Evolutionary conservation across 495 filamentous ascomycete species (phyloP).

Genomic region (Parmelia sp.): DNA sequence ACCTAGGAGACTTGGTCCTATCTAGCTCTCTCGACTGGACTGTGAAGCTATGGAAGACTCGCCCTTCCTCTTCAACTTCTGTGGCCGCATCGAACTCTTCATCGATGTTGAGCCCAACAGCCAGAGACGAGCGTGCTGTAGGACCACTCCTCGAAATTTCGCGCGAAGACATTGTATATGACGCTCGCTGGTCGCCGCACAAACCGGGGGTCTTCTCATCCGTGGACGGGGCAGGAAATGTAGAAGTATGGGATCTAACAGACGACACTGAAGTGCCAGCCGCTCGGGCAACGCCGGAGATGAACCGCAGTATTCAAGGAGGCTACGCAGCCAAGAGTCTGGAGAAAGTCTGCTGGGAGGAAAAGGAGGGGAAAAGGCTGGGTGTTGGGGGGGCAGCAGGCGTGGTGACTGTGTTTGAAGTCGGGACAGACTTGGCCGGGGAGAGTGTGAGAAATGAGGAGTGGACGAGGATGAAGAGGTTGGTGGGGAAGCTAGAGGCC

Average conservation of each 20-base stretch:
- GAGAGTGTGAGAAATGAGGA: conserved; percentile 78
- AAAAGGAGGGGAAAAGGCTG: conserved; percentile 73
- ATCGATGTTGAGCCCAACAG: conserved; percentile 30
- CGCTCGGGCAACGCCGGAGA: conserved; percentile 58
- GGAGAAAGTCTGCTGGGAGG: conserved; percentile 92
- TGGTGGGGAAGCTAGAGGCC: conserved; percentile 59
- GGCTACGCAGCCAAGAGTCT: conserved; percentile 68
- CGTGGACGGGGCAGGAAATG: conserved; percentile 85
- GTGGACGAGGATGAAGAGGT: conserved; percentile 83
- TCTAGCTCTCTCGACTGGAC: conserved; percentile 88
- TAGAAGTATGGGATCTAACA: conserved; percentile 94
- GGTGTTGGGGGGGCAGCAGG: conserved; percentile 89
- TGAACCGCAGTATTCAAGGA: conserved; percentile 49
- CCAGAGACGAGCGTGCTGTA: conserved; percentile 29
- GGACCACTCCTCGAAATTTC: conserved; percentile 77
- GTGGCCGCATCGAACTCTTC: conserved; percentile 44
- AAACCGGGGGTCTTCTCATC: conserved; percentile 88
- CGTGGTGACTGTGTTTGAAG: conserved; percentile 85
- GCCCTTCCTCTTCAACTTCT: conserved; percentile 60
- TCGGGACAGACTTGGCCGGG: conserved; percentile 76
- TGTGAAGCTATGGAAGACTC: conserved; percentile 92
- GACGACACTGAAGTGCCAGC: conserved; percentile 87
- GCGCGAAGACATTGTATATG: conserved; percentile 93
- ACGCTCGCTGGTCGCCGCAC: conserved; percentile 86
- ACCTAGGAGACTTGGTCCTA: conserved; percentile 91